Conservation (phyloP, 2,329 filamentous ascomycete species). For the Colletotrichum ledebouriae region DNA sequence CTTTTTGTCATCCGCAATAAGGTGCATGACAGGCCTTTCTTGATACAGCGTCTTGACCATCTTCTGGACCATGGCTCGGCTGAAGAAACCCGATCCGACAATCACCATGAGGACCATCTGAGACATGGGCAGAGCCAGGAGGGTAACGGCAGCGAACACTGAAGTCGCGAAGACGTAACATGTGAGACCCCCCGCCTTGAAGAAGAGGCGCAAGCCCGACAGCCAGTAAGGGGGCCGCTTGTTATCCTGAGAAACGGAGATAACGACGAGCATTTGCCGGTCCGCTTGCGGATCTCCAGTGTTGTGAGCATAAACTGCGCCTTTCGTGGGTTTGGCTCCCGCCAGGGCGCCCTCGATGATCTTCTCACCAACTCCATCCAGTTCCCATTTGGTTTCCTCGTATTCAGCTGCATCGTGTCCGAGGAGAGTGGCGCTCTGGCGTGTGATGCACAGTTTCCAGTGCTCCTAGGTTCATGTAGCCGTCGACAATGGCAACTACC, state of each 20-base stretch:
- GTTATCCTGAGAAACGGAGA: constrained; percentile 8
- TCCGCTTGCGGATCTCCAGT: not conserved
- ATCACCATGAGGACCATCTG: constrained; percentile 17
- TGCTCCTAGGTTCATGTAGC: constrained; percentile 8
- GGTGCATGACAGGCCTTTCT: constrained; percentile 10
- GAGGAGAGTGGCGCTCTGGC: not conserved
- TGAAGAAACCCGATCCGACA: constrained; percentile 14
- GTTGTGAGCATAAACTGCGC: not conserved
- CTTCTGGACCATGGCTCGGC: constrained; percentile 11
- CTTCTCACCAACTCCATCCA: not conserved
- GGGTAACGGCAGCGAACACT: constrained; percentile 4
- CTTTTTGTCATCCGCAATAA: constrained; percentile 2
- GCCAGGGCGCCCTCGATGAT: not conserved
- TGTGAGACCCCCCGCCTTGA: not conserved
- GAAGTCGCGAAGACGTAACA: constrained; percentile 11
- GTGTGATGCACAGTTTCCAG: constrained; percentile 7
- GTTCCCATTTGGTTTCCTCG: not conserved
- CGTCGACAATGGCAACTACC: not conserved
- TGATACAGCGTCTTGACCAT: constrained; percentile 20
- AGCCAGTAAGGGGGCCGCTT: constrained; percentile 14
- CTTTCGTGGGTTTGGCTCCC: not conserved
- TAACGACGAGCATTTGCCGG: constrained; percentile 1
- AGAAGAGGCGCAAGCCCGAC: constrained; percentile 13
- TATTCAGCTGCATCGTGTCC: not conserved
- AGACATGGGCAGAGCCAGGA: constrained; percentile 12